Base-by-base conservation (phyloP, 169 alveolate genomes). In the Babesia bigemina region DNA sequence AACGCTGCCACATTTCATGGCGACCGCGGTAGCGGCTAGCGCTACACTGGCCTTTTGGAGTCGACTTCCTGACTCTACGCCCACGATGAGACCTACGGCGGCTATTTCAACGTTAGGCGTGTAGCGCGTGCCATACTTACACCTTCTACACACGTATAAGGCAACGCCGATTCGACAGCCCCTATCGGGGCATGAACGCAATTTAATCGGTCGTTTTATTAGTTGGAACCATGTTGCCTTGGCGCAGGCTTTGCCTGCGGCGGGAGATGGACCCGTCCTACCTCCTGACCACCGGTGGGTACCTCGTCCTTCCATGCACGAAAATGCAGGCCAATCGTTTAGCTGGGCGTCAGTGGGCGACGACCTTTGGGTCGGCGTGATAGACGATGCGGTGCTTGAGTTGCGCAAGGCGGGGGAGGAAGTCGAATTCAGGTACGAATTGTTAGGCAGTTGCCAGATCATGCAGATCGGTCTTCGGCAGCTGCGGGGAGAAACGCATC, bases 281-380 rank as follows among this genome's bases (percentile, higher is more conserved):
- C 19, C 61, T 63, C 0, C 73, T 63, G 6, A 63, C 73, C 2
- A 63, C 73, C 39, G 39, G 39, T 33, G 36, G 73, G 73, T 63
- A 13, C 21, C 61, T 24, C 11, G 61, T 17, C 59, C 58, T 21
- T 9, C 60, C 33, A 24, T 12, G 61, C 22, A 4, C 16, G 6
- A 24, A 63, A 0, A 19, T 36, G n/a, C 59, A 77, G 86, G 86
- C 53, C 86, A 77, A 69, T 77, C 86, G 17, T 77, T 77, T 55
- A 52, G 73, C 57, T 77, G 86, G 86, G n/a, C 21, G 29, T 45
- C 63, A 21, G 79, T 77, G 11, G 86, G 67, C 21, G 17, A 28
- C 26, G 71, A 77, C 29, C 42, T 44, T n/a, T 77, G 86, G 86
- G 86, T 52, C 36, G 86, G 86, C n/a, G 86, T 77, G 50, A 62